Evolutionary conservation across 164 flowering plant genomes (phyloP), one percentile per base, ranked within the genome.

Genomic region (Akebia trifoliata): DNA sequence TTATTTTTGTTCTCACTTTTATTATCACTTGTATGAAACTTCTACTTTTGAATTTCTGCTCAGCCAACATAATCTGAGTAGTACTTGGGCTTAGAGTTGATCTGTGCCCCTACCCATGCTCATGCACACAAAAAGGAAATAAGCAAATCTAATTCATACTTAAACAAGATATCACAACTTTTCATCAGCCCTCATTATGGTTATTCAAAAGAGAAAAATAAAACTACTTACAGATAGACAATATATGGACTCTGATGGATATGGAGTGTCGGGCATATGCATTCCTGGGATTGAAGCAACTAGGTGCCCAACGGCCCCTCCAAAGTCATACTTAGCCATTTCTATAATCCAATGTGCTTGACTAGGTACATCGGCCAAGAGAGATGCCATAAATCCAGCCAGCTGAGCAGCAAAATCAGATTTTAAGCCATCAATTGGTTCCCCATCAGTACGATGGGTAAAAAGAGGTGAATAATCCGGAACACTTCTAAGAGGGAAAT

Each of bases 351-450:
- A 90, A 38, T 82, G 74, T 46, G 86, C 91, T 70, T 87, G 86
- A 63, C 74, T 72, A 29, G 91, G 86, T 42, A 78, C 78, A 79
- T 84, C 94, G 73, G 55, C 72, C 34, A 90, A 26, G 57, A 87
- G 88, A 50, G 81, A 73, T 60, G 95, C 89, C 69, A 87, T 64
- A 68, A 87, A 87, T 44, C 86, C 87, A 62, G 95, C 95, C 56
- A 90, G 74, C 71, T 90, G 94, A 65, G 95, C 84, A 70, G 78
- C 80, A 76, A 90, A 90, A 75, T 90, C 97, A 44, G 88, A 82
- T 56, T 51, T 69, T 62, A 61, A 56, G 61, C 68, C 70, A 62
- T 59, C 64, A 72, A 60, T 52, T 38, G 32, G 34, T 37, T 66
- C 71, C 36, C 49, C 65, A 40, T 40, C 58, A 43, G 69, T 48